A percentile compares a stretch with the other conserved stretches of the same genome.
phyloP scores from a whole-genome alignment of 129 eudicot genomes.

The Sambucus nigra region DNA sequence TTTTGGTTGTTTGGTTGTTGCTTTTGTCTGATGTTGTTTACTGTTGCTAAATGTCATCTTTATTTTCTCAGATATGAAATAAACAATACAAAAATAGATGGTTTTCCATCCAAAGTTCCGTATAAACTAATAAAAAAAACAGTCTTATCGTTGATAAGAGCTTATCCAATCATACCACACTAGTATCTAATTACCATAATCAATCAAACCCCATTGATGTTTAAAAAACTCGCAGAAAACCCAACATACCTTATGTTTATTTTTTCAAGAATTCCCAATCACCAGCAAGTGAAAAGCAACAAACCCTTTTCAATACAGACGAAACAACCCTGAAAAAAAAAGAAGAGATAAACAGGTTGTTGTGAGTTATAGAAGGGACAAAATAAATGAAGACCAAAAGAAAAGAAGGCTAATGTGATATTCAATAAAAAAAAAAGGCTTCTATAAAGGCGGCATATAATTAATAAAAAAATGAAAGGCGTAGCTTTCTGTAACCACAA shows the following conservation, averaged over 20 bases:
- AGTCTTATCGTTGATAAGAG: no score
- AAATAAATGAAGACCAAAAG: neutral
- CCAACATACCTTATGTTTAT: conserved; percentile 10
- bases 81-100: no score
- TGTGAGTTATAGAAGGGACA: no score
- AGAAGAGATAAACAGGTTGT: neutral
- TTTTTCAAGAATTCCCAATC: neutral
- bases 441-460: conserved; percentile 8
- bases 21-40: no score
- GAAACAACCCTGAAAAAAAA: neutral
- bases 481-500: conserved; percentile 13
- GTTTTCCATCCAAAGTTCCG: no score
- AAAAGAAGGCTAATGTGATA: neutral
- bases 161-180: no score
- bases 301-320: conserved; percentile 2
- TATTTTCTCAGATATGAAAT: no score
- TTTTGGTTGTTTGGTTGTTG: no score
- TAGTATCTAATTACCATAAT: no score
- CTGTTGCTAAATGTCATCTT: no score
- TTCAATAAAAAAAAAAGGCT: neutral
- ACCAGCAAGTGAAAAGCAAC: neutral
- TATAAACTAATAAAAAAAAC: no score
- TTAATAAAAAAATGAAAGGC: neutral
- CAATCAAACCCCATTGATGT: no score
- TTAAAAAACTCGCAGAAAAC: neutral